Evolutionary conservation across 2,329 filamentous ascomycete genomes (phyloP), one percentile per base, ranked within the genome.

Genomic region (Penicillium sp.): DNA sequence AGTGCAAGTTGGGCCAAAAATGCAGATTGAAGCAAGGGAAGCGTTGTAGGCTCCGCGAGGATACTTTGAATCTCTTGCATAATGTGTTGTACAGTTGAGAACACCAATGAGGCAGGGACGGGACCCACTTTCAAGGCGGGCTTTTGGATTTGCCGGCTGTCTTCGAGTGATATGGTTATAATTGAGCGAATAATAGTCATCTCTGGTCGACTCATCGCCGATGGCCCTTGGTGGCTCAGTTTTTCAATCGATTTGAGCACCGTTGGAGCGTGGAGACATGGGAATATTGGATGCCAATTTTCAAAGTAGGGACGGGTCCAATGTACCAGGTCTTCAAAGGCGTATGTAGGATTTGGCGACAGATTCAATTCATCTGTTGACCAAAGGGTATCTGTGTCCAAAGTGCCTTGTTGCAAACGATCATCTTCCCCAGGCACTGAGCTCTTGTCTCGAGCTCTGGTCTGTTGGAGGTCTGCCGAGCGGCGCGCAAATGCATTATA

Each of bases 401-500:
- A 79, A 0, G 78, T 52, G 36, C 49, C 64, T 55, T 59, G 65
- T 16, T 60, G 68, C 21, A 68, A 60, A 37, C 80, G 79, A 52
- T 85, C 83, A 56, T 85, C 82, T 60, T 85, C 83, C 1, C 83
- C 83, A 0, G 83, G 83, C 3, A 85, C 81, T 8, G 83, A 73
- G 52, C 76, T 75, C 61, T 67, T 68, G 52, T 71, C 55, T 48
- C 67, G 63, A 31, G 68, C 59, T 48, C 69, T 67, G 5, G 60
- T 66, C 54, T 63, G 61, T 16, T 62, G 61, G 14, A 70, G 37
- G 47, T 69, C 67, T 13, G 67, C 68, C 14, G 67, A 68, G 31
- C 68, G 65, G 46, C 70, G 71, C 2, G 76, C 69, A 26, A 85
- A 73, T 1, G 80, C 76, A 28, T 78, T 69, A 37, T 83, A 83